Evolutionary conservation across 106 monocot genomes (phyloP).

Genomic region (Gastrodia elata): DNA sequence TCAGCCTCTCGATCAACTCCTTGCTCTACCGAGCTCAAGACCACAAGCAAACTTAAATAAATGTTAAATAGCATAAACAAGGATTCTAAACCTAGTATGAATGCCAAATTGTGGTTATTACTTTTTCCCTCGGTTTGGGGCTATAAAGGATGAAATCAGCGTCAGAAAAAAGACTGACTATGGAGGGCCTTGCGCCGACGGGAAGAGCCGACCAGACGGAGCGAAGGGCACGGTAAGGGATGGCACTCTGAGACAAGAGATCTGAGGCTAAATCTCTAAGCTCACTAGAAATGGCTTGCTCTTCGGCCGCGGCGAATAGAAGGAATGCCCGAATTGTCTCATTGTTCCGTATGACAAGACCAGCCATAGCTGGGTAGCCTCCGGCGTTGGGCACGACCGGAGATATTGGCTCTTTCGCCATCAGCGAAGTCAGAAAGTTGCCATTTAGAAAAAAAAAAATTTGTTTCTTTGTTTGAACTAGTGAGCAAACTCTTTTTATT

Average conservation of each 20-base stretch:
- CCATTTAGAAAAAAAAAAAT: too few relatives aligned
- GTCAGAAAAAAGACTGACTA: conserved; percentile 39
- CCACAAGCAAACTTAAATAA: conserved; percentile 10
- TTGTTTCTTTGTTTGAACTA: too few relatives aligned
- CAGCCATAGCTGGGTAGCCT: conserved; percentile 12
- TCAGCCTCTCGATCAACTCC: conserved; percentile 72
- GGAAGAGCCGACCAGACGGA: conserved; percentile 54
- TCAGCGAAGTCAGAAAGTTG: too few relatives aligned
- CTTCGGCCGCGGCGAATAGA: conserved; percentile 14
- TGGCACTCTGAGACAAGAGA: conserved; percentile 21
- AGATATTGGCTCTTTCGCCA: conserved; percentile 8
- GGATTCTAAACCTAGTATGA: neutral
- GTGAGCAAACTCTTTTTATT: too few relatives aligned
- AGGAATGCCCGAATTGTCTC: conserved; percentile 58
- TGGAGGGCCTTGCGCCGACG: conserved; percentile 36
- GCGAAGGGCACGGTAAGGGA: conserved; percentile 47
- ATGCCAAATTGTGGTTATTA: neutral
- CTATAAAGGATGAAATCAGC: conserved; percentile 43
- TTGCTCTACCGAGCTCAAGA: conserved; percentile 32
- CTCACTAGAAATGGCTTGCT: conserved; percentile 25
- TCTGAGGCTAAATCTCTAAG: conserved; percentile 33
- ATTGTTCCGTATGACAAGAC: conserved; percentile 46
- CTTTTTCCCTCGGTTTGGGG: conserved; percentile 67
- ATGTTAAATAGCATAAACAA: neutral
- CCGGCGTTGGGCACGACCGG: neutral